phyloP scores from a whole-genome alignment of 169 alveolate genomes.

The Plasmodium inui region DNA sequence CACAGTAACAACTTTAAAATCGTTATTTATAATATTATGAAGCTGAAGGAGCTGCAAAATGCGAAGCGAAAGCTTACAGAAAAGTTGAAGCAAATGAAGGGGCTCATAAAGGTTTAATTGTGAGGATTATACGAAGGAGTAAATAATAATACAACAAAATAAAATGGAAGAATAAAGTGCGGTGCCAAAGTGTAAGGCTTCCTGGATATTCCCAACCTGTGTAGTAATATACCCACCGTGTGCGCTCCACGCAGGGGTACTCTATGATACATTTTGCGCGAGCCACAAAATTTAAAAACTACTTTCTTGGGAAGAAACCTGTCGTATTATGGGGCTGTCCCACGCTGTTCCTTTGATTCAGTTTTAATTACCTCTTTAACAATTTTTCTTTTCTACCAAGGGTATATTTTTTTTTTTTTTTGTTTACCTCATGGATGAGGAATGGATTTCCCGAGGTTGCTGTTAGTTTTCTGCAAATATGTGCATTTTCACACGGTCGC shows the following conservation, averaged over 20 bases:
- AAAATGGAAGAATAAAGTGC: background rate
- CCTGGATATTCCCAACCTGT: background rate
- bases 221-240: background rate
- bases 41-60: slow-evolving; percentile 40
- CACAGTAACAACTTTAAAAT: slow-evolving; percentile 45
- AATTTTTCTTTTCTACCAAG: background rate
- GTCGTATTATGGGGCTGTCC: background rate
- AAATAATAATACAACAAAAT: background rate
- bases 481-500: background rate
- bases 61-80: slow-evolving; percentile 23
- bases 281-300: background rate
- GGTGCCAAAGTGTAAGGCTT: background rate
- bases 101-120: slow-evolving; percentile 1
- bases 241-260: background rate
- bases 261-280: background rate
- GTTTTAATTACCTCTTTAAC: background rate
- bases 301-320: background rate
- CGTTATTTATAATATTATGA: slow-evolving; percentile 54
- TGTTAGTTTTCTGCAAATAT: background rate
- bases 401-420: background rate
- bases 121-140: background rate
- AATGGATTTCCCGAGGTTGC: background rate
- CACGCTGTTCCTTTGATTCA: background rate
- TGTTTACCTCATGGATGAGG: background rate
- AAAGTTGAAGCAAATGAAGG: slow-evolving; percentile 29